Percentiles rank a stretch among this genome's conserved stretches.
These are phyloP conservation scores for Stygiomarasmius scandens DNA, from an alignment of 1,284 basidiomycete species.

Conservation along the genomic window DNA sequence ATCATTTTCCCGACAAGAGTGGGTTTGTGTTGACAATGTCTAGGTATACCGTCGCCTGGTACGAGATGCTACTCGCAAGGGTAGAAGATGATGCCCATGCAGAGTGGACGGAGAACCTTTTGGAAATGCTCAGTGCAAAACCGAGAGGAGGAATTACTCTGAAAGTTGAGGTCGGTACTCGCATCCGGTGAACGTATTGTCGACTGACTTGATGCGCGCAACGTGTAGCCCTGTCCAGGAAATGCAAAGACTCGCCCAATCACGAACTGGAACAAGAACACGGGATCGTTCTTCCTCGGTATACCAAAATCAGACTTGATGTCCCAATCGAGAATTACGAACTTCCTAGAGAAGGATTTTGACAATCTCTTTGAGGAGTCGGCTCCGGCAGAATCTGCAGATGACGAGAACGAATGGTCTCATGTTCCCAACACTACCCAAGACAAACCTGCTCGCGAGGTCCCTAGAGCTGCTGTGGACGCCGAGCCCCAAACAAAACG, in stretches of 20 bases:
- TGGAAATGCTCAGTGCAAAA: constrained; percentile 26
- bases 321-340: constrained; percentile 26
- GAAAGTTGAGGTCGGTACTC: constrained; percentile 33
- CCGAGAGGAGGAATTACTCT: constrained; percentile 21
- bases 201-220: not conserved
- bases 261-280: constrained; percentile 29
- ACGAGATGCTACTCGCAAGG: constrained; percentile 32
- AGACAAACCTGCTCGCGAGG: not conserved
- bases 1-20: constrained; percentile 31
- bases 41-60: constrained; percentile 35
- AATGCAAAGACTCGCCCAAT: constrained; percentile 24
- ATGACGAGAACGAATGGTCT: constrained; percentile 31
- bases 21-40: constrained; percentile 35
- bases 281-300: constrained; percentile 30
- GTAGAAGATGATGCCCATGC: constrained; percentile 32
- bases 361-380: constrained; percentile 28
- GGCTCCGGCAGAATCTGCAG: not conserved
- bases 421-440: constrained; percentile 26
- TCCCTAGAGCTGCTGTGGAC: not conserved
- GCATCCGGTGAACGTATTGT: not conserved
- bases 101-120: constrained; percentile 38
- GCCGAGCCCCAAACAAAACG: constrained; percentile 15
- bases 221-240: constrained; percentile 18
- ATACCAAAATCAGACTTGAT: constrained; percentile 33
- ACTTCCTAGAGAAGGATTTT: constrained; percentile 36